Evolutionary conservation across 225 moss, liverwort and hornwort species (phyloP).

Genomic region (Polytrichum formosum): DNA sequence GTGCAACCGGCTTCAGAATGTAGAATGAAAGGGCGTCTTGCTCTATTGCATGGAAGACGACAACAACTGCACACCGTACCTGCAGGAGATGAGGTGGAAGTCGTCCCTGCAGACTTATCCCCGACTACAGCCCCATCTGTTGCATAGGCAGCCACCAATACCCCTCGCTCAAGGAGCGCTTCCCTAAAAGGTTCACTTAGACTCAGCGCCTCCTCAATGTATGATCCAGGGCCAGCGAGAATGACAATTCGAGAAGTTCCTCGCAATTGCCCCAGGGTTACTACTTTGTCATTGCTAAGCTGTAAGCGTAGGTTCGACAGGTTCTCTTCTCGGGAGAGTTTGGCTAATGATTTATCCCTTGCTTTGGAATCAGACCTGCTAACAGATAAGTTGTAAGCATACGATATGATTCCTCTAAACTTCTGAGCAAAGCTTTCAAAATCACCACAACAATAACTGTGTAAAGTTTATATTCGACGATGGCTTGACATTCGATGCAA

Average conservation of each 20-base stretch:
- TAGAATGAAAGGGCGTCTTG: too few relatives aligned
- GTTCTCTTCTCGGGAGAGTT: constrained; percentile 82
- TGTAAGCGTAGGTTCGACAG: constrained; percentile 77
- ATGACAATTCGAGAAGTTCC: constrained; percentile 78
- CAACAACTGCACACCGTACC: constrained; percentile 18
- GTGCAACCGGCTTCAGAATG: too few relatives aligned
- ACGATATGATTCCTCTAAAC: too few relatives aligned
- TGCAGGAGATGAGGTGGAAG: constrained; percentile 16
- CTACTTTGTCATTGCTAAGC: constrained; percentile 71
- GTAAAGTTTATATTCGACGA: too few relatives aligned
- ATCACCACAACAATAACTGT: too few relatives aligned
- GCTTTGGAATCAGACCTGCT: constrained; percentile 68
- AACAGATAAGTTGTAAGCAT: not conserved
- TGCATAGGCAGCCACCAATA: constrained; percentile 81
- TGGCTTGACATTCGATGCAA: too few relatives aligned
- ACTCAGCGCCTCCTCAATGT: constrained; percentile 64
- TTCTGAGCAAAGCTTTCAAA: too few relatives aligned
- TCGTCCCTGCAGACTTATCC: constrained; percentile 20
- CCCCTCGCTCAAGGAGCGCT: constrained; percentile 80
- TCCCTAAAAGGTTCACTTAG: constrained; percentile 56
- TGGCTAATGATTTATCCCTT: constrained; percentile 67
- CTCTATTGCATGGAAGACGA: not conserved
- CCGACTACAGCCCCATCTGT: constrained; percentile 59
- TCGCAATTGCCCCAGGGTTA: constrained; percentile 73
- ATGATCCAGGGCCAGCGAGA: constrained; percentile 69